These are phyloP conservation scores for Paragyromitra xinjiangensis DNA, from an alignment of 495 filamentous ascomycete species.

Conservation along the genomic window DNA sequence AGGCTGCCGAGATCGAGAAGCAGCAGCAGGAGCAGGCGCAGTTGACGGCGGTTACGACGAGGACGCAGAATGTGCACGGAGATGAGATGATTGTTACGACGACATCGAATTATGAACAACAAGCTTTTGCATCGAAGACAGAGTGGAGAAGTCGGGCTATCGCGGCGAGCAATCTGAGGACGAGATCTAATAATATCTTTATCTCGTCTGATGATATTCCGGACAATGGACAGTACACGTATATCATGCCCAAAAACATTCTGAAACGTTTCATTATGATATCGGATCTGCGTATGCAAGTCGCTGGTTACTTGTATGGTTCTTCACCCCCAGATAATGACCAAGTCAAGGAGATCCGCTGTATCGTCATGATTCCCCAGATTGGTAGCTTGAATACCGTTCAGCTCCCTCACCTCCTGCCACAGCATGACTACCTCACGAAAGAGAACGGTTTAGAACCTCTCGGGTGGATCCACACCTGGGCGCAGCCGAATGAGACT, in stretches of 20 bases:
- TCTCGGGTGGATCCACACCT: conserved; percentile 93
- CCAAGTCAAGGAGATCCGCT: conserved; percentile 94
- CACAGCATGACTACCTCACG: conserved; percentile 90
- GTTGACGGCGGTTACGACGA: conserved; percentile 95
- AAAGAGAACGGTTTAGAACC: conserved; percentile 74
- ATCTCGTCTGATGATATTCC: conserved; percentile 91
- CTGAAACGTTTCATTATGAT: conserved; percentile 99
- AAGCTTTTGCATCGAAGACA: conserved; percentile 97
- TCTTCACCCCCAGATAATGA: conserved; percentile 91
- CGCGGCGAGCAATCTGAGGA: conserved; percentile 93
- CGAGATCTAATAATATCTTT: conserved; percentile 96
- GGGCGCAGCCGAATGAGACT: conserved; percentile 85
- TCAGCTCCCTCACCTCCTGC: conserved; percentile 88
- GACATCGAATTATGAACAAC: conserved; percentile 94
- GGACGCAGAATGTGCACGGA: conserved; percentile 96
- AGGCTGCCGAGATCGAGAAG: conserved; percentile 98
- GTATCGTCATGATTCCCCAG: conserved; percentile 97
- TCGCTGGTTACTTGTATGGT: conserved; percentile 95
- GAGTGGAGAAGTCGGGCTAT: conserved; percentile 98
- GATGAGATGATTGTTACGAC: conserved; percentile 99
- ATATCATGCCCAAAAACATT: conserved; percentile 99
- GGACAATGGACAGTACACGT: conserved; percentile 81
- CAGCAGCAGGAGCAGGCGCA: conserved; percentile 97
- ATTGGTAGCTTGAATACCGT: conserved; percentile 93
- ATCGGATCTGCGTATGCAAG: conserved; percentile 94